Evolutionary conservation across 352 stramenopile species (phyloP), one percentile per base, ranked within the genome.

Genomic region (Globisporangium uncinulatum): DNA sequence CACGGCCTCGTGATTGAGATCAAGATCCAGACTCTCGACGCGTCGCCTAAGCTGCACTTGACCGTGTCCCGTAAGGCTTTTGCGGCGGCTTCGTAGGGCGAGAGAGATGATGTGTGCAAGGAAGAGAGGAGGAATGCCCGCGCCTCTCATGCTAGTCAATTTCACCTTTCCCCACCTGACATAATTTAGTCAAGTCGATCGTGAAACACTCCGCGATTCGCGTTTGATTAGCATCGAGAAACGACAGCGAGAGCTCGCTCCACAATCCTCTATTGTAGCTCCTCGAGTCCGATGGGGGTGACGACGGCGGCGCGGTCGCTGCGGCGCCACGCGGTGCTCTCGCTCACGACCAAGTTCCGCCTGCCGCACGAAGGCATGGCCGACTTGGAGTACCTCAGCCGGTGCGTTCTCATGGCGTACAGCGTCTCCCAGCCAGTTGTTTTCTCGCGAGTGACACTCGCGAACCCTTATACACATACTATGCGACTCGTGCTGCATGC

Each of bases 361-460:
- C 69, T 92, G 52, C 79, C 82, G 19, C 75, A 92, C 57, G 72
- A 93, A 54, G 83, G 80, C 65, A 93, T 93, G 83, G 59, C 59
- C 37, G 61, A 71, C 8, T 69, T 90, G 34, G 79, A 89, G 51
- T 89, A 89, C 63, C 79, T 93, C 42, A 93, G 83, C 56, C 73
- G 78, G 78, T 86, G 58, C 21, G 41, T 24, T 8, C 4, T 8
- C 42, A 13, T 62, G 3, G 1, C 20, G 7, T n/a, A 11, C 15
- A 52, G 10, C 57, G 1, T 14, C 29, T 48, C n/a, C 19, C 19
- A 48, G 5, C 42, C 42, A 46, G n/a, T 24, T n/a, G 15, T 31
- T 48, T 7, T 31, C 43, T 4, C 4, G 43, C 2, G 11, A 39
- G 6, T 39, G 34, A 39, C 34, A 53, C 29, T 66, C 7, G n/a